A percentile compares a stretch with the other conserved stretches of the same genome.
These are phyloP conservation scores for Metarhizium humberi DNA, from an alignment of 2,329 filamentous ascomycete species.

Conservation along the genomic window DNA sequence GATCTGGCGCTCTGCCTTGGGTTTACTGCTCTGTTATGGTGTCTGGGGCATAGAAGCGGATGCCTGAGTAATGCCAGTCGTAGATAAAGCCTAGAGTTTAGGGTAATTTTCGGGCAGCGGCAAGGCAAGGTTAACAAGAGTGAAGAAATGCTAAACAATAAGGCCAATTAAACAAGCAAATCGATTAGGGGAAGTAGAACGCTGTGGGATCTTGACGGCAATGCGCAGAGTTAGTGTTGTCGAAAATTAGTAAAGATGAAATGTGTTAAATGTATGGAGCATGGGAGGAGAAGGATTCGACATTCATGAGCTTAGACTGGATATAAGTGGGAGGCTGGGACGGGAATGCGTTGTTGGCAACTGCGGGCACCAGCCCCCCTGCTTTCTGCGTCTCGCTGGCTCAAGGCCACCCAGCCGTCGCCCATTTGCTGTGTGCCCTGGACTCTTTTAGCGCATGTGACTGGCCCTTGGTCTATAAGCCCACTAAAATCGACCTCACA, in stretches of 20 bases:
- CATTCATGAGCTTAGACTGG: constrained; percentile 11
- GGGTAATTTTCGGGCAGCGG: neutral
- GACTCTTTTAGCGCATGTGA: neutral
- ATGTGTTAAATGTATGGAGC: constrained; percentile 6
- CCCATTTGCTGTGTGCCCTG: neutral
- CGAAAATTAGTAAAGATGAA: constrained; percentile 1
- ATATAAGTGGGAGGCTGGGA: constrained; percentile 13
- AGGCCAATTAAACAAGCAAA: neutral
- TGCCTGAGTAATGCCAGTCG: constrained; percentile 6
- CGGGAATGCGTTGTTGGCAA: constrained; percentile 6
- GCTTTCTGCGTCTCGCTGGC: neutral
- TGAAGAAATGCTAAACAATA: constrained; percentile 2
- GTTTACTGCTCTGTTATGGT: neutral
- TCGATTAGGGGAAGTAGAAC: constrained; percentile 1
- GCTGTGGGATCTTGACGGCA: neutral
- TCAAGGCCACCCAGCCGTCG: neutral
- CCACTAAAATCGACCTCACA: neutral
- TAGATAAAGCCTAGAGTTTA: neutral
- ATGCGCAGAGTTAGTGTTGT: neutral
- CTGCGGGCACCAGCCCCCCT: constrained; percentile 12
- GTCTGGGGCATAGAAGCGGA: constrained; percentile 10
- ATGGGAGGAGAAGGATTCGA: constrained; percentile 11
- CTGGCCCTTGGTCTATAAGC: neutral
- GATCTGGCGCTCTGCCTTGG: neutral
- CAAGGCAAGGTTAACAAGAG: neutral